These are phyloP conservation scores for Tripidium arundinaceum DNA, from an alignment of 202 grass and related monocot species.

Conservation along the genomic window DNA sequence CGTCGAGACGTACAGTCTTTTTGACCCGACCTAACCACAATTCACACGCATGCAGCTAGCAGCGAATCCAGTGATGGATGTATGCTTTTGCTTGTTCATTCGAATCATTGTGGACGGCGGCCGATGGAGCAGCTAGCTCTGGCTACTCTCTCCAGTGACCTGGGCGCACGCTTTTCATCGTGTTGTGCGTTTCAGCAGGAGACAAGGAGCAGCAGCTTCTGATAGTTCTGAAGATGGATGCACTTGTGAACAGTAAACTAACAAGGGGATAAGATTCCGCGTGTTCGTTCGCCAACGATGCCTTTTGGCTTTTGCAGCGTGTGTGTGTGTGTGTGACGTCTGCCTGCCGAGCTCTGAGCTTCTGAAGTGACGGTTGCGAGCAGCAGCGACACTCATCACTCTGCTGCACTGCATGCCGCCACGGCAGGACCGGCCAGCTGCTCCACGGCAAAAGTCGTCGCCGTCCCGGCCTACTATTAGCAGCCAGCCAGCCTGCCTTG, in stretches of 20 bases:
- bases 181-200: not conserved
- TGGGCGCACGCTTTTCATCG: not conserved
- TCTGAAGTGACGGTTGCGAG: not conserved
- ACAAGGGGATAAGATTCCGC: conserved; percentile 31
- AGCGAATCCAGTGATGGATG: no score
- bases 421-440: no score
- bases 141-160: no score
- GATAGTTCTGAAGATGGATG: no score
- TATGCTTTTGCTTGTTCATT: no score
- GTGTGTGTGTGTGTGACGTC: not conserved
- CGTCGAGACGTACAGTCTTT: no score
- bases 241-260: conserved; percentile 15
- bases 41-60: no score
- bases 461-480: not conserved
- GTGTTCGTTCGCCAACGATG: not conserved
- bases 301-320: not conserved
- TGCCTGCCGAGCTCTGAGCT: not conserved
- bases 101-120: no score
- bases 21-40: no score
- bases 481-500: no score
- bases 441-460: not conserved
- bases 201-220: not conserved
- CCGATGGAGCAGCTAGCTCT: no score
- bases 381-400: not conserved
- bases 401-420: not conserved